A percentile compares a stretch with the other conserved stretches of the same genome.
Conservation (phyloP, 495 filamentous ascomycete genomes). For the Parathielavia appendiculata region DNA sequence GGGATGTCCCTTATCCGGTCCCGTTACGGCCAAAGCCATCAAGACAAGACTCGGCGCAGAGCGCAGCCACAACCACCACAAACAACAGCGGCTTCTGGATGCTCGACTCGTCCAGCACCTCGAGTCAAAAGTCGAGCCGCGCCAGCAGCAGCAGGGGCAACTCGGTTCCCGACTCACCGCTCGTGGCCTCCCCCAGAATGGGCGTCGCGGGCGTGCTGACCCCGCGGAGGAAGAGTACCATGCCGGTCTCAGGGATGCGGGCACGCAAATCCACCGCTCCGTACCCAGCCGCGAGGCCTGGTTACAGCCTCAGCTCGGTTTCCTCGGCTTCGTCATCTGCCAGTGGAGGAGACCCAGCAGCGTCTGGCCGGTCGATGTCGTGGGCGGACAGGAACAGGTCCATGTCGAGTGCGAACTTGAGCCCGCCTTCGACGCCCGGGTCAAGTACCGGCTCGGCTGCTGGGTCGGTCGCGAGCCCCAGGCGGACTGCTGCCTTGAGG, state of each 20-base stretch:
- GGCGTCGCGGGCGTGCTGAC: slow-evolving; percentile 1
- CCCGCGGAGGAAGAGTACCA: slow-evolving; percentile 4
- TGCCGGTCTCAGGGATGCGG: neutral
- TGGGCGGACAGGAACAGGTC: slow-evolving; percentile 3
- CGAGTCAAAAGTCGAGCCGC: slow-evolving; percentile 3
- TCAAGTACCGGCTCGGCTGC: neutral
- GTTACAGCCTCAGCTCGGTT: slow-evolving; percentile 3
- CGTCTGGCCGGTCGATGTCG: no score
- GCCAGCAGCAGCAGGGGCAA: slow-evolving; percentile 9
- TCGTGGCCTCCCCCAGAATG: slow-evolving; percentile 6
- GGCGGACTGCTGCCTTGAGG: slow-evolving; percentile 1
- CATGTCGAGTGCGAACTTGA: neutral
- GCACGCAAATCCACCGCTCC: neutral
- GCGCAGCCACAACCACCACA: slow-evolving; percentile 4
- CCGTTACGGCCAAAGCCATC: neutral
- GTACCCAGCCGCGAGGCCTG: neutral
- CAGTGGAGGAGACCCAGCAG: no score
- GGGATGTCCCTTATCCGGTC: neutral
- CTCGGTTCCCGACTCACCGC: slow-evolving; percentile 3
- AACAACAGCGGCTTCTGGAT: slow-evolving; percentile 9
- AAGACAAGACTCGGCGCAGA: neutral
- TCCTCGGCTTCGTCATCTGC: neutral
- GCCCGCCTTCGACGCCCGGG: slow-evolving; percentile 1
- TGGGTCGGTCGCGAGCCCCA: slow-evolving; percentile 1
- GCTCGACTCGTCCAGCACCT: neutral